Conservation (phyloP, 140 eudicot species). For the Cichorium intybus region DNA sequence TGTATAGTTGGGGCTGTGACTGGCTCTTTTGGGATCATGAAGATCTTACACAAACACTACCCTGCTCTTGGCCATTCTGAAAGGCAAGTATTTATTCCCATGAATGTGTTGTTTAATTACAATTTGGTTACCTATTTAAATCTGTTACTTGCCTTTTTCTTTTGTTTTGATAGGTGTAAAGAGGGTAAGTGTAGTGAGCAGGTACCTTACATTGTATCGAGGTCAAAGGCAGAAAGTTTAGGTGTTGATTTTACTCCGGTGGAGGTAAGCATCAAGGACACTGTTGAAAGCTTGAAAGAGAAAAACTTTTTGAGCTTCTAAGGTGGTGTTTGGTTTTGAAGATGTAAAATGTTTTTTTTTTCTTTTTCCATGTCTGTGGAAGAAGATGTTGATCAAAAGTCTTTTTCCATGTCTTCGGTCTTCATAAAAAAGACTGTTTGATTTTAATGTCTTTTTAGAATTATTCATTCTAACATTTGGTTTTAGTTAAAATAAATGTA, state of each 20-base stretch:
- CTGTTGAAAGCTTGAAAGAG: conserved; percentile 45
- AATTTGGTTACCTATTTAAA: no score
- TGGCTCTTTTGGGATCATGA: conserved; percentile 25
- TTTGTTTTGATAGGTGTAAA: conserved; percentile 18
- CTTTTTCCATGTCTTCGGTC: no score
- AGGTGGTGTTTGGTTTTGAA: no score
- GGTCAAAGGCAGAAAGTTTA: conserved; percentile 36
- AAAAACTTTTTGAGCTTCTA: conserved; percentile 34
- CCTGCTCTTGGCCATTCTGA: conserved; percentile 30
- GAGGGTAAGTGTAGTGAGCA: conserved; percentile 16
- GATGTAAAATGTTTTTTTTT: no score
- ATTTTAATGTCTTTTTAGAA: no score
- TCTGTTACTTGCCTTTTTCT: neutral
- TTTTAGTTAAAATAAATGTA: no score
- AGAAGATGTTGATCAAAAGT: no score
- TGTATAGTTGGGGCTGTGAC: conserved; percentile 30
- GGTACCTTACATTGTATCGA: conserved; percentile 33
- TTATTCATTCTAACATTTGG: no score
- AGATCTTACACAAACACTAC: conserved; percentile 30
- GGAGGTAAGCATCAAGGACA: conserved; percentile 45
- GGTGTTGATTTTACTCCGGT: conserved; percentile 44
- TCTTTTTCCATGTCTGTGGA: no score
- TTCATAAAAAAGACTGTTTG: no score
- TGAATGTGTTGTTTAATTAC: no score
- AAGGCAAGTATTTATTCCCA: conserved; percentile 28